Base-by-base conservation (phyloP, 78 protist species). In the Cavenderia fasciculata region DNA sequence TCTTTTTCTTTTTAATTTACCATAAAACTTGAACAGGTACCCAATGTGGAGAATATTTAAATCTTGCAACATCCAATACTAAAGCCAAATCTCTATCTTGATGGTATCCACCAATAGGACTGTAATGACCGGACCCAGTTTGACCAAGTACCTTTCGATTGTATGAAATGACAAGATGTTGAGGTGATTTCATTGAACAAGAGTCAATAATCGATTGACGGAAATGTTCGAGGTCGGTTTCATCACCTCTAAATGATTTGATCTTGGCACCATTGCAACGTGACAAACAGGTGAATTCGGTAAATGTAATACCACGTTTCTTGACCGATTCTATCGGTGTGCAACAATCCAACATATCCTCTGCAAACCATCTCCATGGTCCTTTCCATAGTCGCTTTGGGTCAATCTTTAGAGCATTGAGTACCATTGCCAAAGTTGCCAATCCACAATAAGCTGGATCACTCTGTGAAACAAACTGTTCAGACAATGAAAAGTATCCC, bases 351-450 rank as follows among this genome's bases (percentile, higher is more conserved):
- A 96, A 77, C 85, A 96, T 56, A 57, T 87, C 94, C 49, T 96
- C 97, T 49, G 69, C 72, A 38, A 69, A 96, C 97, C 97, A 96
- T 36, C 97, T 63, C 97, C 97, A 96, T 29, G 96, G 96, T 8
- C 96, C 97, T 54, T 95, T 94, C 97, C 97, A 96, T 31, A 68
- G 29, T 31, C 92, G 12, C 25, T 71, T 61, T n/a, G 97, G 97
- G 49, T 96, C 97, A 43, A 96, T 78, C 19, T 57, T 68, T 19
- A 96, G 66, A n/a, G 97, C 74, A 87, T 96, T 96, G 23, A 96
- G 77, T 44, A 95, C 94, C 94, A 96, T 94, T 19, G 92, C 73
- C 2, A 96, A 74, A 29, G 97, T 65, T 36, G 93, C 94, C 25
- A 94, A 92, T 52, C 98, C 98, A 69, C 98, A 96, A 72, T 33